A percentile compares a stretch with the other conserved stretches of the same genome.
These are phyloP conservation scores for Candida caryicola DNA, from an alignment of 805 yeast species.

Conservation along the genomic window DNA sequence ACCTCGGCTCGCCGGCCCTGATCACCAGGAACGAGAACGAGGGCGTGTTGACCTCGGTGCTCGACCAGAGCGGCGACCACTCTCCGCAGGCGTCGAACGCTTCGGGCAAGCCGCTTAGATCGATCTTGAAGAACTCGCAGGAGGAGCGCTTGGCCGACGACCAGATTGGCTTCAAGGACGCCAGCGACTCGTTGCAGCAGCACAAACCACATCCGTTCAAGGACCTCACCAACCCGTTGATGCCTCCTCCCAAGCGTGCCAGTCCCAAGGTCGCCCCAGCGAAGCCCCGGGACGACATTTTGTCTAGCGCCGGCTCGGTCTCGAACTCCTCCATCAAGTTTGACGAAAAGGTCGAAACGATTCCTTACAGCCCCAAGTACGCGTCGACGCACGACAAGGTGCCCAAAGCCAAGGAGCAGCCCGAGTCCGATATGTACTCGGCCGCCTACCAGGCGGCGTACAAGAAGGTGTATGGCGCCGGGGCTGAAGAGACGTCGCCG, in stretches of 20 bases:
- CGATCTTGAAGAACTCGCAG: slow-evolving; percentile 31
- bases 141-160: slow-evolving; percentile 6
- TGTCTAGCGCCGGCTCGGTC: slow-evolving; percentile 16
- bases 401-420: slow-evolving; percentile 1
- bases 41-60: slow-evolving; percentile 2
- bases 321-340: slow-evolving; percentile 37
- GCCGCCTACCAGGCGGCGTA: slow-evolving; percentile 25
- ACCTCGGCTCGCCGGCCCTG: neutral
- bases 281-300: slow-evolving; percentile 7
- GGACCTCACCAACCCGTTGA: neutral
- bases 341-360: slow-evolving; percentile 36
- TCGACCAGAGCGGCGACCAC: neutral
- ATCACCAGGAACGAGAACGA: slow-evolving; percentile 3
- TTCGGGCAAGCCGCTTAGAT: slow-evolving; percentile 30
- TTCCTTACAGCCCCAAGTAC: slow-evolving; percentile 17
- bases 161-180: slow-evolving; percentile 2
- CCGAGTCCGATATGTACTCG: slow-evolving; percentile 17
- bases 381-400: neutral
- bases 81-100: neutral
- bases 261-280: neutral
- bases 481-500: neutral
- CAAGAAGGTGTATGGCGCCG: slow-evolving; percentile 21
- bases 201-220: slow-evolving; percentile 5
- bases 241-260: slow-evolving; percentile 1
- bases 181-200: neutral